Evolutionary conservation across 306 rosid genomes (phyloP).

Genomic region (Potentilla sterilis): DNA sequence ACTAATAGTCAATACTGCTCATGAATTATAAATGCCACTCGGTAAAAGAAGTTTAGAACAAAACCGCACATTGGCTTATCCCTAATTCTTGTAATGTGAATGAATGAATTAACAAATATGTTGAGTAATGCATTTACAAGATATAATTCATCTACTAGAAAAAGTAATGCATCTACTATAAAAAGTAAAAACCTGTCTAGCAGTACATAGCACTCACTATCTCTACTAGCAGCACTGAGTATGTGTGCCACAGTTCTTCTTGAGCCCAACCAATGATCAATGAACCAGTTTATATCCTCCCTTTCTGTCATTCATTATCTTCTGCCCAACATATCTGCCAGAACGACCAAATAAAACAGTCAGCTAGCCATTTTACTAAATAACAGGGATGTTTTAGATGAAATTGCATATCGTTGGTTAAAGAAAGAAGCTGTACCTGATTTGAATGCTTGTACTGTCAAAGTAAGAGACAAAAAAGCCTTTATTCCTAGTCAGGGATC

Average conservation of each 20-base stretch:
- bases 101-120: not conserved
- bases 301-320: constrained; percentile 40
- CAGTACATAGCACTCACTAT: not conserved
- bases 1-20: not conserved
- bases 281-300: constrained; percentile 16
- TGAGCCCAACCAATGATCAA: not conserved
- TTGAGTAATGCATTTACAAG: too few species aligned
- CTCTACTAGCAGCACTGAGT: not conserved
- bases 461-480: too few species aligned
- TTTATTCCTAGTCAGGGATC: too few species aligned
- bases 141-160: too few species aligned
- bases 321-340: constrained; percentile 52
- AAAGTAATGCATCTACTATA: too few species aligned
- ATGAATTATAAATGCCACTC: not conserved
- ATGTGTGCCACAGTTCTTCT: not conserved
- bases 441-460: too few species aligned
- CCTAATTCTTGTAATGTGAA: not conserved
- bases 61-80: not conserved
- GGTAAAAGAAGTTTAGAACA: not conserved
- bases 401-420: not conserved
- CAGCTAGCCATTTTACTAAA: not conserved
- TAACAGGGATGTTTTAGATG: too few species aligned
- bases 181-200: not conserved
- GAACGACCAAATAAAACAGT: constrained; percentile 2
- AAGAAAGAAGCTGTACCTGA: too few species aligned